Percentiles rank a stretch among this genome's conserved stretches.
phyloP scores from a whole-genome alignment of 768 basidiomycete species.

The Suillus americanus region DNA sequence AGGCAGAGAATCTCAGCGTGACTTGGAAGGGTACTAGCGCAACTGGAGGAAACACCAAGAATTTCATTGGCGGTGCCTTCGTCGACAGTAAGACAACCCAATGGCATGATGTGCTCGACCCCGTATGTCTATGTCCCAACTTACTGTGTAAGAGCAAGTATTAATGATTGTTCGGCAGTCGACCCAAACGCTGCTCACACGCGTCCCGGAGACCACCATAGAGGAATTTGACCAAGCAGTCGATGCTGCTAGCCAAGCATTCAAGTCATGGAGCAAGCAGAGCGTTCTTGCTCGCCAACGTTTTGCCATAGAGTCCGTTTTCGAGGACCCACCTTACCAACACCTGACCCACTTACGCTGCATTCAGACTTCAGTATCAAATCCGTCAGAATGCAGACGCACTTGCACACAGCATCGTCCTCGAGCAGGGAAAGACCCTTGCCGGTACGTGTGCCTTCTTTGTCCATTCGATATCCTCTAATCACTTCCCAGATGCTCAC shows the following conservation, averaged over 20 bases:
- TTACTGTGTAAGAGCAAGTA: not conserved
- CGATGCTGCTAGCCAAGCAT: slow-evolving; percentile 80
- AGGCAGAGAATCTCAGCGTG: slow-evolving; percentile 67
- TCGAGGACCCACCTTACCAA: slow-evolving; percentile 1
- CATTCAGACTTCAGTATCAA: slow-evolving; percentile 74
- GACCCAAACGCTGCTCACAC: slow-evolving; percentile 86
- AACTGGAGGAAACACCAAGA: slow-evolving; percentile 85
- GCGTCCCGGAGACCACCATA: slow-evolving; percentile 85
- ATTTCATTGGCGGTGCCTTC: slow-evolving; percentile 90
- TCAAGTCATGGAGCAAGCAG: slow-evolving; percentile 84
- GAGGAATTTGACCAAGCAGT: slow-evolving; percentile 83
- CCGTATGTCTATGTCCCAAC: slow-evolving; percentile 49
- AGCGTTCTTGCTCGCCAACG: slow-evolving; percentile 85
- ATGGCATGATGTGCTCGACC: slow-evolving; percentile 90
- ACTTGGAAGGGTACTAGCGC: slow-evolving; percentile 88
- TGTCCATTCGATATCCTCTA: slow-evolving; percentile 4
- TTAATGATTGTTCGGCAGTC: slow-evolving; percentile 47
- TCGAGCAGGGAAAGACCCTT: slow-evolving; percentile 95
- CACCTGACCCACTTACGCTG: slow-evolving; percentile 6
- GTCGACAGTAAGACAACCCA: slow-evolving; percentile 73
- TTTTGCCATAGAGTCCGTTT: slow-evolving; percentile 83
- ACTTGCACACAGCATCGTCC: slow-evolving; percentile 84
- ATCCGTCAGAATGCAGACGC: slow-evolving; percentile 85
- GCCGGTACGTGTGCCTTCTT: slow-evolving; percentile 49
- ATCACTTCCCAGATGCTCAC: slow-evolving; percentile 68